phyloP scores from a whole-genome alignment of 2,329 filamentous ascomycete species.

The Fusarium heterosporum region DNA sequence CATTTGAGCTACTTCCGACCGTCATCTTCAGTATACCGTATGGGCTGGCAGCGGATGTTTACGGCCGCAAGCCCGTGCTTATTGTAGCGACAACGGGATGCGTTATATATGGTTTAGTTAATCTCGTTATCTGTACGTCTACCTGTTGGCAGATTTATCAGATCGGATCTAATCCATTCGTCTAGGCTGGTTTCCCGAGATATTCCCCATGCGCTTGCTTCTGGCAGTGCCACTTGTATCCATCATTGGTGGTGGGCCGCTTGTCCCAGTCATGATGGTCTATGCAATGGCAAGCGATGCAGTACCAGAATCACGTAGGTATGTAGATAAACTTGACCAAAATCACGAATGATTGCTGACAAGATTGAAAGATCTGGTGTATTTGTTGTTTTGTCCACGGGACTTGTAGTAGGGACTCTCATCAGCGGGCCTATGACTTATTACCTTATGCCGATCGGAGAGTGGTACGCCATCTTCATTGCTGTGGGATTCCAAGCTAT shows the following conservation, averaged over 20 bases:
- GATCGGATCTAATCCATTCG: background rate
- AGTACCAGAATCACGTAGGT: constrained; percentile 4
- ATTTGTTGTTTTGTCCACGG: background rate
- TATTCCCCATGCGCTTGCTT: background rate
- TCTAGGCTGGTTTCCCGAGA: background rate
- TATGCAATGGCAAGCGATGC: constrained; percentile 4
- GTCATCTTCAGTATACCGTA: background rate
- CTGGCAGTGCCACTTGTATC: background rate
- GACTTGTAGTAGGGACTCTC: constrained; percentile 2
- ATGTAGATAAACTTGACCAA: background rate
- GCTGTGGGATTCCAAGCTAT: background rate
- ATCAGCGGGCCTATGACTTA: constrained; percentile 1
- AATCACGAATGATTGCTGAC: background rate
- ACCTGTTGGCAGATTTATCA: background rate
- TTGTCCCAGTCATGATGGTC: constrained; percentile 8
- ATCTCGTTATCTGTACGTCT: background rate
- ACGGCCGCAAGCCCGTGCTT: constrained; percentile 1
- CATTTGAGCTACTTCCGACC: constrained; percentile 1
- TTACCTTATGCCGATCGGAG: background rate
- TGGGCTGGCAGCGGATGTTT: constrained; percentile 1
- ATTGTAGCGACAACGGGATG: background rate
- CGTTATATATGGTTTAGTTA: background rate
- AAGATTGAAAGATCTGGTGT: background rate
- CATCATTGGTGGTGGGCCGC: background rate
- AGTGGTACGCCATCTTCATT: background rate